Evolutionary conservation across 495 filamentous ascomycete genomes (phyloP).

Genomic region (Physcia stellaris): DNA sequence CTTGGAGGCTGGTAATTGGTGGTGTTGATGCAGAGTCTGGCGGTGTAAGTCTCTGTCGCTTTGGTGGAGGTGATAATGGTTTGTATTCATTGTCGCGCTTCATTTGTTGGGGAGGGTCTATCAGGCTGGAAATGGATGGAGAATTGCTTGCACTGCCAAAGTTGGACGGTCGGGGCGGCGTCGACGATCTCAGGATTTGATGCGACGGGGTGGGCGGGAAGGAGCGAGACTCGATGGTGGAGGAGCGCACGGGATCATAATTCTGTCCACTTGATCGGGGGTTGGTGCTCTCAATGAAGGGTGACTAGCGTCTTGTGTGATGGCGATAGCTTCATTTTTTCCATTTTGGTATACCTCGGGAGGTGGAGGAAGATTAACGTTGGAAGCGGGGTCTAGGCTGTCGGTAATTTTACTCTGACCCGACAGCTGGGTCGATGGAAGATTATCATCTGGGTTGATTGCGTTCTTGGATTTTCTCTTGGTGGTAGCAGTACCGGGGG

Average conservation of each 20-base stretch:
- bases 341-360: slow-evolving; percentile 20
- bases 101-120: slow-evolving; percentile 43
- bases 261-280: slow-evolving; percentile 56
- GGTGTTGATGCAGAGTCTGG: slow-evolving; percentile 2
- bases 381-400: slow-evolving; percentile 16
- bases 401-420: slow-evolving; percentile 12
- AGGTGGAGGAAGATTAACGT: slow-evolving; percentile 10
- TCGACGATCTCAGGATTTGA: slow-evolving; percentile 2
- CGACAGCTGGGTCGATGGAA: slow-evolving; percentile 2
- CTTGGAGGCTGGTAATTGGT: background rate
- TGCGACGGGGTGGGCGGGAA: slow-evolving; percentile 34
- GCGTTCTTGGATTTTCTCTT: slow-evolving; percentile 22
- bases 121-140: slow-evolving; percentile 77
- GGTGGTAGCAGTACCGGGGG: slow-evolving; percentile 18
- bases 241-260: slow-evolving; percentile 77
- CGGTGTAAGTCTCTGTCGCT: slow-evolving; percentile 16
- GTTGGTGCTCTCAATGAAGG: slow-evolving; percentile 19
- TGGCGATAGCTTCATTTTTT: slow-evolving; percentile 27
- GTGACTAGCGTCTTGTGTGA: slow-evolving; percentile 5
- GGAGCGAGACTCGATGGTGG: slow-evolving; percentile 43
- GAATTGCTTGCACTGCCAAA: slow-evolving; percentile 59
- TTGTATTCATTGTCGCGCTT: slow-evolving; percentile 11
- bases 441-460: background rate
- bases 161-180: slow-evolving; percentile 23
- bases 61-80: slow-evolving; percentile 25